These are phyloP conservation scores for Cutaneotrichosporon cavernicola DNA, from an alignment of 1,284 basidiomycete genomes.

Conservation along the genomic window DNA sequence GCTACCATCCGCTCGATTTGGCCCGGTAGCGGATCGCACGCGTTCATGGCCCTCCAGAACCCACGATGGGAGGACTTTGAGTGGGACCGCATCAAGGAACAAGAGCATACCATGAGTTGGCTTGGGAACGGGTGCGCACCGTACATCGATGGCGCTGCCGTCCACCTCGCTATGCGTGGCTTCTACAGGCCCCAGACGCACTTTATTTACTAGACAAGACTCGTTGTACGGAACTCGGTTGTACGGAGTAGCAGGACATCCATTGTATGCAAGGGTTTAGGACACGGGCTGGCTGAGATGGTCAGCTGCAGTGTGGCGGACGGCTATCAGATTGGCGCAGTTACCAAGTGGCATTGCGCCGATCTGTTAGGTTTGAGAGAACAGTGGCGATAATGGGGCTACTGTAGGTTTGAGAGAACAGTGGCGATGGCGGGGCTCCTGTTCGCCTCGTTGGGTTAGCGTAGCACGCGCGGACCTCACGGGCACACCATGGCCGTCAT, in stretches of 20 bases:
- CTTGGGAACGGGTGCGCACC: conserved; percentile 15
- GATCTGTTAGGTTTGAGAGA: too few relatives aligned
- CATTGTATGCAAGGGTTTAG: background rate
- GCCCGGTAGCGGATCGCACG: conserved; percentile 27
- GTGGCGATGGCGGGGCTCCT: too few relatives aligned
- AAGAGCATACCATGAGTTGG: conserved; percentile 17
- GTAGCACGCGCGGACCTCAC: too few relatives aligned
- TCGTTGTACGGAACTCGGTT: background rate
- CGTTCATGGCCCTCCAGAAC: conserved; percentile 30
- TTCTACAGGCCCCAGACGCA: conserved; percentile 17
- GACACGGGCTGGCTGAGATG: background rate
- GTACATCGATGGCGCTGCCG: conserved; percentile 11
- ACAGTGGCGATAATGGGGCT: too few relatives aligned
- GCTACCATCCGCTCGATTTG: conserved; percentile 27
- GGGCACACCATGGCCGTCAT: too few relatives aligned
- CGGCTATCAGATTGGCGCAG: too few relatives aligned
- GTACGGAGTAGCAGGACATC: background rate
- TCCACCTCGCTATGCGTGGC: conserved; percentile 15
- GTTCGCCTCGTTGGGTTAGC: too few relatives aligned
- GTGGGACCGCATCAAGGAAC: conserved; percentile 10
- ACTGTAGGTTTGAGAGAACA: too few relatives aligned
- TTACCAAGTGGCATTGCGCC: too few relatives aligned
- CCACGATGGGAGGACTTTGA: conserved; percentile 46
- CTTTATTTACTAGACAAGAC: conserved; percentile 1
- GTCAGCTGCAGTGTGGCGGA: too few relatives aligned